Conservation (phyloP, 2,329 filamentous ascomycete species). For the Aspergillus sp. region DNA sequence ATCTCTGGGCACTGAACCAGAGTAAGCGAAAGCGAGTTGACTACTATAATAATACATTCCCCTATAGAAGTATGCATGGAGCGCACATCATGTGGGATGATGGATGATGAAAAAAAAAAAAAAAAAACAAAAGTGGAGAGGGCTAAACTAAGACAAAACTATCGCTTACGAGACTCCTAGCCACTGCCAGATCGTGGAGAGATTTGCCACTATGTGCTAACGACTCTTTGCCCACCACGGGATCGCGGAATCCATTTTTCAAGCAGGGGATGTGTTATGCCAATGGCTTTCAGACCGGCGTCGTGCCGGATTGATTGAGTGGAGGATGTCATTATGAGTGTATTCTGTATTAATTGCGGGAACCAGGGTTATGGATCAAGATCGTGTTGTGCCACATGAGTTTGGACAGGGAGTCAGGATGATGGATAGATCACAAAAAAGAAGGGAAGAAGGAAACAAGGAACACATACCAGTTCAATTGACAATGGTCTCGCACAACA, state of each 20-base stretch:
- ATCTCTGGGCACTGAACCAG: not conserved
- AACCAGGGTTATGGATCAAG: not conserved
- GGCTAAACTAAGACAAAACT: not conserved
- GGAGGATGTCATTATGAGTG: not conserved
- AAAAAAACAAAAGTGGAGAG: not conserved
- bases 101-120: too few species aligned
- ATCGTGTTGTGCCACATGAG: not conserved
- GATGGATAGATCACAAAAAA: not conserved
- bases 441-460: not conserved
- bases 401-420: not conserved
- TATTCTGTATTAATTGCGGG: not conserved
- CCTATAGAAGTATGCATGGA: too few species aligned
- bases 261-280: conserved; percentile 4
- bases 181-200: conserved; percentile 21
- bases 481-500: too few species aligned
- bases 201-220: conserved; percentile 13
- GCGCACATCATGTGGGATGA: not conserved
- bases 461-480: too few species aligned
- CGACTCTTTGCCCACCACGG: conserved; percentile 6
- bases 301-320: conserved; percentile 9
- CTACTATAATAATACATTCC: too few species aligned
- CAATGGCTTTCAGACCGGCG: not conserved
- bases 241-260: conserved; percentile 7
- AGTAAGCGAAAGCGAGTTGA: not conserved
- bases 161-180: conserved; percentile 1